phyloP scores from a whole-genome alignment of 495 filamentous ascomycete genomes.

The Darksidea phi region DNA sequence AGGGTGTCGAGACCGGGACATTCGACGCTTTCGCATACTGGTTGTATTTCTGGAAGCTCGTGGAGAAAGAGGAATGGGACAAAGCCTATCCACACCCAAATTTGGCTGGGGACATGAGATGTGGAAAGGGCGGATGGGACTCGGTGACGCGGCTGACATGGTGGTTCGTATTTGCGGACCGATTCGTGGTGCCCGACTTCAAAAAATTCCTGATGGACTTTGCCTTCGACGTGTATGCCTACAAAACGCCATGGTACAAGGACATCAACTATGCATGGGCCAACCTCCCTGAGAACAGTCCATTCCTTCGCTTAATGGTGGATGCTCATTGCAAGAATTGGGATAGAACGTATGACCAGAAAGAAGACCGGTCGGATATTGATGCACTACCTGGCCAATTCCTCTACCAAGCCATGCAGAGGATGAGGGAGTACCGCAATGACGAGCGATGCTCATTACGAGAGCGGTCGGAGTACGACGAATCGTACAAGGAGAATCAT shows the following conservation, averaged over 20 bases:
- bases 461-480: too few species aligned
- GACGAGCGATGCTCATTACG: too few species aligned
- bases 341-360: neutral
- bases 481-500: too few species aligned
- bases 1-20: neutral
- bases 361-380: too few species aligned
- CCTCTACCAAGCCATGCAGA: too few species aligned
- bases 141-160: neutral
- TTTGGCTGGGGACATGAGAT: too few species aligned
- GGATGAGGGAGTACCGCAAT: too few species aligned
- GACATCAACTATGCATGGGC: neutral
- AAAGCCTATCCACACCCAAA: neutral
- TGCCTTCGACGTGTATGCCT: neutral
- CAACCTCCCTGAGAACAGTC: neutral
- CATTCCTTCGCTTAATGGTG: neutral
- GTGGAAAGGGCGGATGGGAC: too few species aligned
- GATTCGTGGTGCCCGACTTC: neutral
- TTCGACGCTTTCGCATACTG: constrained; percentile 6
- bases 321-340: neutral
- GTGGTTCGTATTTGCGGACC: constrained; percentile 6
- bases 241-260: neutral
- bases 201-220: neutral
- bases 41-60: neutral
- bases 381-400: too few species aligned
- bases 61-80: neutral